Evolutionary conservation across 177 flowering plant species (phyloP).

Genomic region (Telopea speciosissima): DNA sequence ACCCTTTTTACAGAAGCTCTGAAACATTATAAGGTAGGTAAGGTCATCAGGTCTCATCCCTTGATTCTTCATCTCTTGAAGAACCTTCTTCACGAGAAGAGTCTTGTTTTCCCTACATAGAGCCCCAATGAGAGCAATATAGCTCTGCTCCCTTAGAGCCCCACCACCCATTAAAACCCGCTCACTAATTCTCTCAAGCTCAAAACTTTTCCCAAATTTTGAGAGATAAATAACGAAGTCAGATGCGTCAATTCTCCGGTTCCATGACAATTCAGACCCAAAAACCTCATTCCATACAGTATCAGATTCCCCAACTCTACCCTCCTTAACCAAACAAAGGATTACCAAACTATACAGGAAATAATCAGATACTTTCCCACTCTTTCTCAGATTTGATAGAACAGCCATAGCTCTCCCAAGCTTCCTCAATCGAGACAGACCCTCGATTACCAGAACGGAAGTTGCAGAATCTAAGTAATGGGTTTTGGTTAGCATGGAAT

Average conservation of each 20-base stretch:
- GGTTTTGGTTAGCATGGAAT: constrained; percentile 20
- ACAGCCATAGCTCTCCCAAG: constrained; percentile 28
- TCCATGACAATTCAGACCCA: constrained; percentile 9
- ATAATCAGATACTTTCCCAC: constrained; percentile 15
- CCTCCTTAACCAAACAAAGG: constrained; percentile 27
- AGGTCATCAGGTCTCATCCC: constrained; percentile 25
- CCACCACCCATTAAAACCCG: constrained; percentile 27
- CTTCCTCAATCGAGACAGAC: constrained; percentile 28
- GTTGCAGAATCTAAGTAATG: constrained; percentile 25
- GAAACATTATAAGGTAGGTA: constrained; percentile 28
- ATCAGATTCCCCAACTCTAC: constrained; percentile 26
- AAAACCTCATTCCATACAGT: constrained; percentile 27
- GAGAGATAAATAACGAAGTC: constrained; percentile 24
- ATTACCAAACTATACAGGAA: constrained; percentile 31
- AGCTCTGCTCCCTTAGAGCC: constrained; percentile 23
- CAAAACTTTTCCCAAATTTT: constrained; percentile 22
- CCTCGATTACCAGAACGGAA: constrained; percentile 23
- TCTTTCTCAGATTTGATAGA: constrained; percentile 17
- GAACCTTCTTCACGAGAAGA: constrained; percentile 18
- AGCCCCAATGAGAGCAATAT: constrained; percentile 33
- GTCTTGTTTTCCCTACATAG: constrained; percentile 27
- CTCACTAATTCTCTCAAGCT: constrained; percentile 19
- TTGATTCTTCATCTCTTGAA: constrained; percentile 24
- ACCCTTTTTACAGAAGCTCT: constrained; percentile 36
- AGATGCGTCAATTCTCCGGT: constrained; percentile 15